Evolutionary conservation across 108 stramenopile genomes (phyloP), one percentile per base, ranked within the genome.

Genomic region (Aurantiochytrium sp.): DNA sequence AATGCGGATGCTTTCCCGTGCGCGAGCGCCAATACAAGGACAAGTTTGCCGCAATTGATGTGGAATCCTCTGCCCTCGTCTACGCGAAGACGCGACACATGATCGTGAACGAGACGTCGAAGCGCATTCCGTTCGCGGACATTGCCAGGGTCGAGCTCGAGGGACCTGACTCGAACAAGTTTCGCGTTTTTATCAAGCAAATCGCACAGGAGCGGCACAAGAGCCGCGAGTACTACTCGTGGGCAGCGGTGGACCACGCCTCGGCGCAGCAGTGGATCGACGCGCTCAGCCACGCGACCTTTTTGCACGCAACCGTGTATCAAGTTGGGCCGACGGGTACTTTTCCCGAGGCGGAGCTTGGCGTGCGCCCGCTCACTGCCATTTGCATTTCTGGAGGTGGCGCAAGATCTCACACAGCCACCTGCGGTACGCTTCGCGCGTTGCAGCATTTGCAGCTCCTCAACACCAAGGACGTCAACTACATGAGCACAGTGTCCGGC

Each of bases 1-100:
- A 83, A 23, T 83, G 76, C 51, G 76, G 76, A 23, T 83, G 76
- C 76, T 83, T 83, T 83, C 76, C 76, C 49, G 28, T 83, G 76
- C 45, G 76, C 45, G 76, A 83, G n/a, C 45, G 76, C 49, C 76
- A 53, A 45, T 83, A 25, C 51, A 47, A 83, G 45, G 76, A 83
- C 49, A 47, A 83, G 49, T 83, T 53, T 3, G 76, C 51, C 3
- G 76, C 51, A 12, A 23, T 83, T 12, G 76, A 83, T 45, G 51
- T 53, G 6, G 3, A 28, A 2, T 6, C n/a, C 19, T 21, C 23
- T 8, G 76, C 49, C 3, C n/a, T 83, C 49, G 16, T 83, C 16
- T 83, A 83, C 28, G 76, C 76, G 43, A 83, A 83, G 51, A 21
- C 76, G n/a, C 45, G 51, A 12, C 49, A 53, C 3, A 47, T 53